Evolutionary conservation across 1,284 basidiomycete species (phyloP).

Genomic region (Boletus semigastroideus): DNA sequence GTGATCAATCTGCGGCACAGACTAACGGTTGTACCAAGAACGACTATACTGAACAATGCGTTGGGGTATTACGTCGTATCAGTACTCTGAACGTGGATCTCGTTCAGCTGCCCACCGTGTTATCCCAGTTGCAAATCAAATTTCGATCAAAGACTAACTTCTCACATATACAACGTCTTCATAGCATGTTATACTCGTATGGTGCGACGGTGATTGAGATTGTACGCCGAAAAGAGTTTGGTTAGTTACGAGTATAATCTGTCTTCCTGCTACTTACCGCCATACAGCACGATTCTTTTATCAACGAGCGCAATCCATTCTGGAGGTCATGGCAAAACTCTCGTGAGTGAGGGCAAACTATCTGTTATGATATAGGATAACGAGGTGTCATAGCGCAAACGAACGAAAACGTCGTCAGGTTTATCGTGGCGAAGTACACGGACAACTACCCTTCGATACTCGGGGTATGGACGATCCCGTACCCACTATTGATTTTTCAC

Average conservation of each 20-base stretch:
- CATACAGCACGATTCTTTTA: slow-evolving; percentile 70
- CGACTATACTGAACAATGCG: slow-evolving; percentile 68
- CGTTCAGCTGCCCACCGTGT: slow-evolving; percentile 61
- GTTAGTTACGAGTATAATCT: slow-evolving; percentile 34
- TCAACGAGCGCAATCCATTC: slow-evolving; percentile 72
- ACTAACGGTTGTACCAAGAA: slow-evolving; percentile 52
- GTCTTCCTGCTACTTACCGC: slow-evolving; percentile 6
- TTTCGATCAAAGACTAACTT: slow-evolving; percentile 82
- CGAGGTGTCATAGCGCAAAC: slow-evolving; percentile 45
- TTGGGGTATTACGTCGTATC: slow-evolving; percentile 67
- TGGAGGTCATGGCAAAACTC: slow-evolving; percentile 81
- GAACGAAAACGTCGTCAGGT: slow-evolving; percentile 78
- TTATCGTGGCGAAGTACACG: slow-evolving; percentile 76
- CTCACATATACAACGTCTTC: slow-evolving; percentile 84
- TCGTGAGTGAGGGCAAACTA: slow-evolving; percentile 52
- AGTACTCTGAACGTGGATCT: slow-evolving; percentile 76
- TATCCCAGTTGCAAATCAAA: slow-evolving; percentile 65
- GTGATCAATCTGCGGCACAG: neutral
- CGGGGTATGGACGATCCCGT: slow-evolving; percentile 74
- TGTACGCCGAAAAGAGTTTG: slow-evolving; percentile 86
- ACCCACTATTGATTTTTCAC: slow-evolving; percentile 75
- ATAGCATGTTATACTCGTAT: slow-evolving; percentile 91
- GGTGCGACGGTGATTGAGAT: slow-evolving; percentile 91
- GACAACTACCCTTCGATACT: slow-evolving; percentile 78
- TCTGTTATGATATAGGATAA: neutral